Conservation (phyloP, 2,329 filamentous ascomycete species). For the Alternaria brassicae region DNA sequence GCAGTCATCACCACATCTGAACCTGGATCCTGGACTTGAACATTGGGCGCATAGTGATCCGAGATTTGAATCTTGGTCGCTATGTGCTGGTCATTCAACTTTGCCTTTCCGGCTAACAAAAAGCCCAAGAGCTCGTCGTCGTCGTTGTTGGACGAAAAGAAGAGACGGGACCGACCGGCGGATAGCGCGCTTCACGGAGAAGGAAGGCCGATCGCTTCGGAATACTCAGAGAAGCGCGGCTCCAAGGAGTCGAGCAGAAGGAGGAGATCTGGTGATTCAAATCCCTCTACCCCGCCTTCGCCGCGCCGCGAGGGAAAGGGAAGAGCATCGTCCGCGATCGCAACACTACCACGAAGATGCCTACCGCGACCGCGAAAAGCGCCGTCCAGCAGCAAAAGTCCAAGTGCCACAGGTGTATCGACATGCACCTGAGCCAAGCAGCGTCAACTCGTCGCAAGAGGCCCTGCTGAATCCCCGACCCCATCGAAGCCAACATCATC, state of each 20-base stretch:
- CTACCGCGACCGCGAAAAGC: constrained; percentile 27
- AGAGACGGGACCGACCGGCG: constrained; percentile 36
- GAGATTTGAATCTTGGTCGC: constrained; percentile 34
- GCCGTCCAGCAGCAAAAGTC: constrained; percentile 33
- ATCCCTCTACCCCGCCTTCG: constrained; percentile 23
- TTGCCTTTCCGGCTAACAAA: constrained; percentile 39
- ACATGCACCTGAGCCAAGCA: constrained; percentile 34
- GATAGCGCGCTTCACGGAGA: constrained; percentile 34
- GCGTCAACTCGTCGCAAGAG: constrained; percentile 43
- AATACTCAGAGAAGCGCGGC: constrained; percentile 43
- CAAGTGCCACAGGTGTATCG: constrained; percentile 41
- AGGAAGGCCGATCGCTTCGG: constrained; percentile 31
- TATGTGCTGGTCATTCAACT: constrained; percentile 50
- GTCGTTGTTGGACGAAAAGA: constrained; percentile 38
- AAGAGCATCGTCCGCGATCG: constrained; percentile 29
- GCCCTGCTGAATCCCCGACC: constrained; percentile 48
- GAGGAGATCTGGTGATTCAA: constrained; percentile 35
- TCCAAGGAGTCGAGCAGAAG: constrained; percentile 36
- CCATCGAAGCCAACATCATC: constrained; percentile 40
- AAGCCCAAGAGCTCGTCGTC: constrained; percentile 40
- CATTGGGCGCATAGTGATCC: constrained; percentile 37
- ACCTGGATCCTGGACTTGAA: constrained; percentile 23
- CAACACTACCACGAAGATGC: constrained; percentile 26
- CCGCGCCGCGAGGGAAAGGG: constrained; percentile 34
- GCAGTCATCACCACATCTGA: constrained; percentile 23